phyloP scores from a whole-genome alignment of 352 stramenopile species.

The Paralagenidium karlingii region DNA sequence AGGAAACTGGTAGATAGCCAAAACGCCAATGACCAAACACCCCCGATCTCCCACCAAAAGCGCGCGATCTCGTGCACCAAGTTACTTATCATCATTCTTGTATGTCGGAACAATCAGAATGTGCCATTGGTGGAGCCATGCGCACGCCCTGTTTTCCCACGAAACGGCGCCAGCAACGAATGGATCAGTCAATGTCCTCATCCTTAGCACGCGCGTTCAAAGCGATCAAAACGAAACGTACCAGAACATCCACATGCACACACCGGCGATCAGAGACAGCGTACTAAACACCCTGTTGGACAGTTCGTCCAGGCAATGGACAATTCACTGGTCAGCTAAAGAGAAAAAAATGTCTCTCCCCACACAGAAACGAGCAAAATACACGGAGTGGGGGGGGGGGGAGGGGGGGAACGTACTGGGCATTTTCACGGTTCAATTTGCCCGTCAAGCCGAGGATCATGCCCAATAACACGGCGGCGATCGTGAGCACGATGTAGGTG shows the following conservation, averaged over 20 bases:
- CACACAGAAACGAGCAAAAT: slow-evolving; percentile 4
- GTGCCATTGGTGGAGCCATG: slow-evolving; percentile 85
- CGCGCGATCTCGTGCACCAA: neutral
- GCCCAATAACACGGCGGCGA: slow-evolving; percentile 62
- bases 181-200: too few species aligned
- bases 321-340: slow-evolving; percentile 1
- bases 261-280: slow-evolving; percentile 63
- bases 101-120: slow-evolving; percentile 77
- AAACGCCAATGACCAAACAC: too few species aligned
- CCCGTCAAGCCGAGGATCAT: slow-evolving; percentile 66
- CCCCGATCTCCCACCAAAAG: too few species aligned
- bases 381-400: too few species aligned
- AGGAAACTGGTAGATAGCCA: too few species aligned
- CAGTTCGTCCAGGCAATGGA: too few species aligned
- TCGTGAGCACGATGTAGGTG: slow-evolving; percentile 79
- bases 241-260: slow-evolving; percentile 86
- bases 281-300: slow-evolving; percentile 80
- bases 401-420: slow-evolving; percentile 65
- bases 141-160: slow-evolving; percentile 46
- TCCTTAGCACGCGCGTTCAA: slow-evolving; percentile 1
- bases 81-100: slow-evolving; percentile 34
- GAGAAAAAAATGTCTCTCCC: neutral
- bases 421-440: slow-evolving; percentile 77
- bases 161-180: neutral
- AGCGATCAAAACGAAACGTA: slow-evolving; percentile 11